Conservation (phyloP, 139 green algal species). For the Coccomyxa sp. region DNA sequence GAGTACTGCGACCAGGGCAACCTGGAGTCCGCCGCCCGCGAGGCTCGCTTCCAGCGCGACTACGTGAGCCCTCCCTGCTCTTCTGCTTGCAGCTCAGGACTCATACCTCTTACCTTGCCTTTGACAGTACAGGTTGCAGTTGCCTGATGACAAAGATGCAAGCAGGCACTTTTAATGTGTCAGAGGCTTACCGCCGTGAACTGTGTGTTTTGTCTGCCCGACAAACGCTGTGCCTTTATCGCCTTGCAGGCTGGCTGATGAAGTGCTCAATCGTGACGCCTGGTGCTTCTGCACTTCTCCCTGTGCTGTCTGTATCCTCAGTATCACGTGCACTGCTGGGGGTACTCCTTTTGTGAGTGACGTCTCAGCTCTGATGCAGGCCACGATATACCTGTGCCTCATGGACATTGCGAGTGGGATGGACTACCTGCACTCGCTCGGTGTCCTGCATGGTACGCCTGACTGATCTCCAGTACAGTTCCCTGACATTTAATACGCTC, state of each 20-base stretch:
- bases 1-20: slow-evolving; percentile 22
- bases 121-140: neutral
- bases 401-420: slow-evolving; percentile 44
- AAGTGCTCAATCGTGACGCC: neutral
- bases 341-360: neutral
- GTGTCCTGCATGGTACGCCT: slow-evolving; percentile 45
- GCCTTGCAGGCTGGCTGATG: no score
- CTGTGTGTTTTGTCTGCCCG: no score
- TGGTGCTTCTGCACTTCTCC: no score
- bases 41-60: neutral
- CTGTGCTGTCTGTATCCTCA: no score
- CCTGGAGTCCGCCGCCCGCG: neutral
- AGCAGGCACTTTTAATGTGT: no score
- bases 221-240: no score
- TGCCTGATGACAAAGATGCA: neutral
- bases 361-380: no score
- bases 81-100: neutral
- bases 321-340: neutral
- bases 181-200: no score
- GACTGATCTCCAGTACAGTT: no score
- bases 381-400: slow-evolving; percentile 23
- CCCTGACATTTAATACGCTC: no score
- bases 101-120: no score
- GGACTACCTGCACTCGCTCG: slow-evolving; percentile 44
- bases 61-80: neutral